These are phyloP conservation scores for Gremmenia infestans DNA, from an alignment of 2,329 filamentous ascomycete species.

Conservation along the genomic window DNA sequence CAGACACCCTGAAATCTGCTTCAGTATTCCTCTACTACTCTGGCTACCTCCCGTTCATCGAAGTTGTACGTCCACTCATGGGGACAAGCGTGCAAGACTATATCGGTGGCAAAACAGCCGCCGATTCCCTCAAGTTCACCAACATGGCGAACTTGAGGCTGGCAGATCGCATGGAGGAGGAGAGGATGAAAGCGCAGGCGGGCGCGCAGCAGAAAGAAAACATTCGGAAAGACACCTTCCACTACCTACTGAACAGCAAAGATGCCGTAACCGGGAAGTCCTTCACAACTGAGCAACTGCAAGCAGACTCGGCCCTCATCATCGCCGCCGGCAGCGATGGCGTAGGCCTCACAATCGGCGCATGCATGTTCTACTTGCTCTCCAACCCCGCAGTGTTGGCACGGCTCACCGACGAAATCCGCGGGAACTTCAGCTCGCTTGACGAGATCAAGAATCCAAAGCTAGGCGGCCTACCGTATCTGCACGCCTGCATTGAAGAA, in stretches of 20 bases:
- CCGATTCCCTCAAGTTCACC: constrained; percentile 7
- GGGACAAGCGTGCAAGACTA: constrained; percentile 7
- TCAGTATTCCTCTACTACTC: constrained; percentile 12
- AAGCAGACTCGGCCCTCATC: constrained; percentile 8
- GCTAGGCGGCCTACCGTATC: constrained; percentile 32
- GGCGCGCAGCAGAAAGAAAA: not conserved
- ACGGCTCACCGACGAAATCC: constrained; percentile 36
- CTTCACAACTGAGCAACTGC: constrained; percentile 11
- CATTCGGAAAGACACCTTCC: constrained; percentile 15
- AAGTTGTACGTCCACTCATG: constrained; percentile 5
- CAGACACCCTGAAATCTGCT: constrained; percentile 8
- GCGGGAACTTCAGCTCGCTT: constrained; percentile 32
- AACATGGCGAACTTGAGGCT: constrained; percentile 8
- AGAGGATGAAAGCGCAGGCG: constrained; percentile 37
- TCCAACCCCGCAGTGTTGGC: constrained; percentile 25
- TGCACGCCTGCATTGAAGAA: constrained; percentile 40
- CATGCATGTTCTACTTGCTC: constrained; percentile 22
- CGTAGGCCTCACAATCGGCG: constrained; percentile 1
- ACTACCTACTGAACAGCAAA: constrained; percentile 16
- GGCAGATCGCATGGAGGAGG: constrained; percentile 6
- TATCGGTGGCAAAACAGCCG: constrained; percentile 7
- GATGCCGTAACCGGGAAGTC: constrained; percentile 15
- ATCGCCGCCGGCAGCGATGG: constrained; percentile 18
- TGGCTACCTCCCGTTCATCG: constrained; percentile 13
- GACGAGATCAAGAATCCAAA: constrained; percentile 37